These are phyloP conservation scores for Aotearoamyces nothofagi DNA, from an alignment of 2,329 filamentous ascomycete genomes.

Conservation along the genomic window DNA sequence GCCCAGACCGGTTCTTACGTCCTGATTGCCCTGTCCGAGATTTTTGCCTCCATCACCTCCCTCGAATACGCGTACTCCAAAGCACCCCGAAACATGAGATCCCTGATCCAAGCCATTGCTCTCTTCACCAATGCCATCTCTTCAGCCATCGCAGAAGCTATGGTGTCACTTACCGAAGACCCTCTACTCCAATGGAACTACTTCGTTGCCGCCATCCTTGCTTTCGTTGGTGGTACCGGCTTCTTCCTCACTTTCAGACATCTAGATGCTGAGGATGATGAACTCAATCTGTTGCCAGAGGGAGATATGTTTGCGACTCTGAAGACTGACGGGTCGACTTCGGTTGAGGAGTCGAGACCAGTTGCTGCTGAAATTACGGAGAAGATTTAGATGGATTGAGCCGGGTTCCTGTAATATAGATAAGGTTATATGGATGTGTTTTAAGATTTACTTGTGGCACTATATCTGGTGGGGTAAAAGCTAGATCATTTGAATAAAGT, in stretches of 20 bases:
- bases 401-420: no score
- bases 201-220: slow-evolving; percentile 12
- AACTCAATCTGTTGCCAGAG: slow-evolving; percentile 11
- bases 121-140: slow-evolving; percentile 43
- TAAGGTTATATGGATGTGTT: no score
- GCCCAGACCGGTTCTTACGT: slow-evolving; percentile 31
- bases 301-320: neutral
- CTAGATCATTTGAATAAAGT: no score
- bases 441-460: no score
- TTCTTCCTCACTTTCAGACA: slow-evolving; percentile 17
- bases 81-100: slow-evolving; percentile 41
- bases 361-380: no score
- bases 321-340: no score
- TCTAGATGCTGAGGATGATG: slow-evolving; percentile 18
- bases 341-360: no score
- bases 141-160: slow-evolving; percentile 30
- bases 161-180: slow-evolving; percentile 26
- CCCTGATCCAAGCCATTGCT: slow-evolving; percentile 38
- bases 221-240: slow-evolving; percentile 12
- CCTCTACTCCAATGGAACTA: slow-evolving; percentile 25
- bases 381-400: no score
- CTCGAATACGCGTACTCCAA: slow-evolving; percentile 47
- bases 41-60: slow-evolving; percentile 35
- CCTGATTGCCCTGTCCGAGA: slow-evolving; percentile 27
- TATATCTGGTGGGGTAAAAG: no score